Evolutionary conservation across 495 filamentous ascomycete species (phyloP).

Genomic region (Aspergillus ostianus): DNA sequence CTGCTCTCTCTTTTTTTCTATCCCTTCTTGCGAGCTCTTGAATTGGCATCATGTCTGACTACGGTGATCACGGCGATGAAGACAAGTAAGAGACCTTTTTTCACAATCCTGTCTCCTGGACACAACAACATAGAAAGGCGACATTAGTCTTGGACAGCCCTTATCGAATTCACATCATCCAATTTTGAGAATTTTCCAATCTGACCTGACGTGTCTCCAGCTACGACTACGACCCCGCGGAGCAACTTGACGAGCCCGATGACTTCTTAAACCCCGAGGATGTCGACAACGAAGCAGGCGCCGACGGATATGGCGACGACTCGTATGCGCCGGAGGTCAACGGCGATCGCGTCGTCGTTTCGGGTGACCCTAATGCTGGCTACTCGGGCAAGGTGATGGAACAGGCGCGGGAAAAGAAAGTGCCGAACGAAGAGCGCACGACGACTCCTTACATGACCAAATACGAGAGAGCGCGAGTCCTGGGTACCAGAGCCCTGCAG

Average conservation of each 20-base stretch:
- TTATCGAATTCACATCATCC: background rate
- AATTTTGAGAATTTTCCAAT: conserved; percentile 4
- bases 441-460: conserved; percentile 99
- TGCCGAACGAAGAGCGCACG: conserved; percentile 80
- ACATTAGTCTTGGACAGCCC: conserved; percentile 13
- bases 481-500: conserved; percentile 90
- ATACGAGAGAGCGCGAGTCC: conserved; percentile 90
- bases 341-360: conserved; percentile 62
- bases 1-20: conserved; percentile 17
- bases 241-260: conserved; percentile 65
- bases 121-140: background rate
- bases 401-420: conserved; percentile 80
- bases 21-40: conserved; percentile 8
- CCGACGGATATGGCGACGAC: conserved; percentile 53
- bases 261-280: conserved; percentile 51
- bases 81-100: conserved; percentile 43
- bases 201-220: conserved; percentile 30
- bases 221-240: conserved; percentile 54
- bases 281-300: conserved; percentile 35
- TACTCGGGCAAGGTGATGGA: conserved; percentile 51
- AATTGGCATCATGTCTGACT: conserved; percentile 74
- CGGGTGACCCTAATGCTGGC: conserved; percentile 72
- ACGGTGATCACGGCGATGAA: conserved; percentile 67
- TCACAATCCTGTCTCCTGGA: conserved; percentile 3
- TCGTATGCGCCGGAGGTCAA: conserved; percentile 46